phyloP scores from a whole-genome alignment of 2,329 filamentous ascomycete genomes.

The Chaetomiaceae sp. region DNA sequence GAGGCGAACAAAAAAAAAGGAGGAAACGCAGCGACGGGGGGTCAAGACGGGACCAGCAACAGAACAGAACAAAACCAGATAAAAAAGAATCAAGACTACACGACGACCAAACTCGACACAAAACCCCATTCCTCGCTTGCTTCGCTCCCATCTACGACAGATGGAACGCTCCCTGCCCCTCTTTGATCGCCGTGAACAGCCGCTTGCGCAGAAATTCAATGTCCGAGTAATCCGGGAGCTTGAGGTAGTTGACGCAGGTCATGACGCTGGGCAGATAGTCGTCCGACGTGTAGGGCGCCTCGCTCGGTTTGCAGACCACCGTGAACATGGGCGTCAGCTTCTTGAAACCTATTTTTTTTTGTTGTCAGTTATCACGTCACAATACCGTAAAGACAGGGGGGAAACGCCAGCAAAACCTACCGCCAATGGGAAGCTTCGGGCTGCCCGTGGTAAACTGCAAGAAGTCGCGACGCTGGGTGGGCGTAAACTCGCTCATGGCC shows the following conservation, averaged over 20 bases:
- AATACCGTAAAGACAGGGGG: neutral
- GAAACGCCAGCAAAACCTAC: conserved; percentile 42
- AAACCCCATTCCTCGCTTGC: neutral
- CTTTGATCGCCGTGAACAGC: conserved; percentile 79
- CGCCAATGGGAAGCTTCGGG: conserved; percentile 95
- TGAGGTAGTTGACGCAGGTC: conserved; percentile 99
- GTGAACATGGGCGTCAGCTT: conserved; percentile 97
- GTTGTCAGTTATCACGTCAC: conserved; percentile 26
- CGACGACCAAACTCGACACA: conserved; percentile 8
- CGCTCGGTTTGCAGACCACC: conserved; percentile 97
- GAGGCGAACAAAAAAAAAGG: no score
- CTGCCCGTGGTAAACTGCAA: conserved; percentile 97
- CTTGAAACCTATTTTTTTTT: conserved; percentile 69
- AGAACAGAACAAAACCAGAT: no score
- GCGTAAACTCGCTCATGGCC: conserved; percentile 82
- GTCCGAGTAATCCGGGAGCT: conserved; percentile 87
- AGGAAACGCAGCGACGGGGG: no score
- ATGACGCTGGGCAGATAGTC: conserved; percentile 99
- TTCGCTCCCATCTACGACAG: conserved; percentile 58
- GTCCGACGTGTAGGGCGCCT: conserved; percentile 86
- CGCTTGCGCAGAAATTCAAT: conserved; percentile 72
- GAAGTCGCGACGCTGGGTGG: conserved; percentile 79
- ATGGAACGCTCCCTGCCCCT: conserved; percentile 97
- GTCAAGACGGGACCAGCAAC: no score
- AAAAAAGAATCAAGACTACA: neutral